These are phyloP conservation scores for Tetrapisispora arboricola DNA, from an alignment of 805 yeast species.

Conservation along the genomic window DNA sequence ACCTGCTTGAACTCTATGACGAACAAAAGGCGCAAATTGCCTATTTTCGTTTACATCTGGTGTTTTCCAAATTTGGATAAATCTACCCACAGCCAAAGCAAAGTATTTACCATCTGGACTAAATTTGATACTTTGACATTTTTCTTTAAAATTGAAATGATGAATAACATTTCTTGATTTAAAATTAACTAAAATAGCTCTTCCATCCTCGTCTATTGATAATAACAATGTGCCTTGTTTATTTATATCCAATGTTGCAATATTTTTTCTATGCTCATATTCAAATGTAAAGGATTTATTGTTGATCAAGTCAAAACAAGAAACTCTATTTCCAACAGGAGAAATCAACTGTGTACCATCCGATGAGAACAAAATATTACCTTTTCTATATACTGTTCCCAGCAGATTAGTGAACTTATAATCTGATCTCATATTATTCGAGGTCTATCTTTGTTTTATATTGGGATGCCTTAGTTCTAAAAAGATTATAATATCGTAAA, in stretches of 20 bases:
- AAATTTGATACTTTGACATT: conserved; percentile 64
- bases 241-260: conserved; percentile 71
- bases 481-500: too few relatives aligned
- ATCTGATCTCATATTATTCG: conserved; percentile 80
- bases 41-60: conserved; percentile 73
- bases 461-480: too few relatives aligned
- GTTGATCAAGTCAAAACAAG: conserved; percentile 76
- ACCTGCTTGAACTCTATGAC: conserved; percentile 84
- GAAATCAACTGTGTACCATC: conserved; percentile 78
- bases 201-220: conserved; percentile 82
- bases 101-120: conserved; percentile 82
- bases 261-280: conserved; percentile 85
- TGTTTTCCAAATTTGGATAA: conserved; percentile 88
- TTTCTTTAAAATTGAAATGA: conserved; percentile 85
- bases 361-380: conserved; percentile 75
- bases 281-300: conserved; percentile 81
- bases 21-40: conserved; percentile 92
- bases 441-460: too few relatives aligned
- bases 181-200: conserved; percentile 86
- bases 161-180: conserved; percentile 75
- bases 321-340: conserved; percentile 91
- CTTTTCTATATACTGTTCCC: conserved; percentile 91
- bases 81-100: conserved; percentile 75
- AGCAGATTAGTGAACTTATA: conserved; percentile 77
- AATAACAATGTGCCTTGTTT: conserved; percentile 69